These are phyloP conservation scores for Cryphonectria radicalis DNA, from an alignment of 2,329 filamentous ascomycete genomes.

Conservation along the genomic window DNA sequence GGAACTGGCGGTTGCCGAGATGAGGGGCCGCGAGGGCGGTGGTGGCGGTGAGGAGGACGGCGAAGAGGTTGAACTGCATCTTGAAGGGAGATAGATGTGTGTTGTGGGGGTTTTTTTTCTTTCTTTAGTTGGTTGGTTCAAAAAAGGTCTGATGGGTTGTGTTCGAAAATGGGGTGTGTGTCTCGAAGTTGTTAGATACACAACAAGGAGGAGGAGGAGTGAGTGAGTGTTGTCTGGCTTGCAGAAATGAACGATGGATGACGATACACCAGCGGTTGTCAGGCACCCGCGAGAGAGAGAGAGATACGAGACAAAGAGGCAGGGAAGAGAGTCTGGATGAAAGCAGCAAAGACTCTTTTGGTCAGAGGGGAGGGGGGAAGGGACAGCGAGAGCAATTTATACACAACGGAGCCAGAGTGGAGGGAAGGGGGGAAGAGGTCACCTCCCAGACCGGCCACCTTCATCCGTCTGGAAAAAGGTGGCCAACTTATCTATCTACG, in stretches of 20 bases:
- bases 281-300: not conserved
- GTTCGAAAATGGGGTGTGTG: no score
- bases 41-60: constrained; percentile 23
- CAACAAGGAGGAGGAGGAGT: not conserved
- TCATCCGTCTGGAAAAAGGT: not conserved
- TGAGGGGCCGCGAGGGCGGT: constrained; percentile 21
- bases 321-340: not conserved
- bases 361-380: not conserved
- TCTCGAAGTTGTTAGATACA: not conserved
- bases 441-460: not conserved
- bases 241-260: not conserved
- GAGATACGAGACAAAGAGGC: not conserved
- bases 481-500: not conserved
- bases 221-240: not conserved
- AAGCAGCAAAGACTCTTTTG: not conserved
- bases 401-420: not conserved
- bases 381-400: not conserved
- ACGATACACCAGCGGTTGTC: constrained; percentile 2
- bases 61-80: constrained; percentile 24
- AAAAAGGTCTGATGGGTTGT: not conserved
- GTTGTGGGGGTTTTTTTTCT: not conserved
- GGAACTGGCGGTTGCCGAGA: not conserved
- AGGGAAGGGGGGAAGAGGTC: not conserved
- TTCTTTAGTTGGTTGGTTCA: not conserved
- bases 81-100: not conserved